Percentiles rank a stretch among this genome's conserved stretches.
Evolutionary conservation across 305 asterid genomes (phyloP).

Genomic region (Fraxinus albicans): DNA sequence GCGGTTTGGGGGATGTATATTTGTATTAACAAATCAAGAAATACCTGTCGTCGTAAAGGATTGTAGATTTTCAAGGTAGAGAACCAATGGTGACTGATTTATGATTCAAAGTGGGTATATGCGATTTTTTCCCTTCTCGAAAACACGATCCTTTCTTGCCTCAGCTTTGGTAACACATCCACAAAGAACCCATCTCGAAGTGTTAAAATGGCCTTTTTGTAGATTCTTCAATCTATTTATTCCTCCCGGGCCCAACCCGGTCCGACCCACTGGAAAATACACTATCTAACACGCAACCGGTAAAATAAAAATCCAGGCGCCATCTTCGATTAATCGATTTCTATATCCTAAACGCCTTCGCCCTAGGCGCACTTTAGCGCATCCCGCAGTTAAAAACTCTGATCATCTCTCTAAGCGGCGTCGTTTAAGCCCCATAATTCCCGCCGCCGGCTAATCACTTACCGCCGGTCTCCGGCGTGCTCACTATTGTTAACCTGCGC

Average conservation of each 20-base stretch:
- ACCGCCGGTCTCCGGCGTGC: slow-evolving; percentile 32
- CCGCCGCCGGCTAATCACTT: slow-evolving; percentile 54
- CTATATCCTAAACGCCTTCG: slow-evolving; percentile 21
- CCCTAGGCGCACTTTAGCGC: neutral
- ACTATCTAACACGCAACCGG: slow-evolving; percentile 14
- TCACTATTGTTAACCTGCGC: slow-evolving; percentile 34
- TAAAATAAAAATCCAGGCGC: slow-evolving; percentile 36
- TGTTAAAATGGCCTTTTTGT: neutral
- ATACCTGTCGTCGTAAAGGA: neutral
- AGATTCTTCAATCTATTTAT: neutral
- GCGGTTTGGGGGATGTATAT: neutral
- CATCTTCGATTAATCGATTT: slow-evolving; percentile 39
- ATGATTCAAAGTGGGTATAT: neutral
- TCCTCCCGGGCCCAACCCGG: neutral
- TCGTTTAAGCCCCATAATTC: slow-evolving; percentile 49
- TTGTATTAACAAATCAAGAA: neutral
- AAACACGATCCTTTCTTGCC: neutral
- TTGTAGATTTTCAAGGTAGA: neutral
- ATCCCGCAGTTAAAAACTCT: neutral
- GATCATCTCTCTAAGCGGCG: slow-evolving; percentile 31
- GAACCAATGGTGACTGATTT: neutral
- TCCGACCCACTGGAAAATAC: neutral
- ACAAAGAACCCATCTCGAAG: neutral
- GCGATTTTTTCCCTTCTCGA: neutral
- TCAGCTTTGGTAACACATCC: neutral